A percentile compares a stretch with the other conserved stretches of the same genome.
phyloP scores from a whole-genome alignment of 768 basidiomycete species.

The Clathrus columnatus region DNA sequence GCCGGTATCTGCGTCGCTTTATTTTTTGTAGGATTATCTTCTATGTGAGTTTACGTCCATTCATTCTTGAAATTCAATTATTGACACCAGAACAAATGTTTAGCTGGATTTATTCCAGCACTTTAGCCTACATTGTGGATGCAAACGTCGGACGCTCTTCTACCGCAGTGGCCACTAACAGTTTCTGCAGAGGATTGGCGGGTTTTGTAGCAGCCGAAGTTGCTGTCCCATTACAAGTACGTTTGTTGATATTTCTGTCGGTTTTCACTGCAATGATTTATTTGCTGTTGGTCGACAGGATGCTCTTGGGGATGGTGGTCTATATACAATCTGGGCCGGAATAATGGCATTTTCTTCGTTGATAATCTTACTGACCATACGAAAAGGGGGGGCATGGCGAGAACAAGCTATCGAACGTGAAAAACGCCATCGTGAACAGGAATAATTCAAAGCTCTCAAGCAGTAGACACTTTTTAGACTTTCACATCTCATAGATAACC shows the following conservation, averaged over 20 bases:
- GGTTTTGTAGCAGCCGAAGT: constrained; percentile 67
- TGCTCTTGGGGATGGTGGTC: constrained; percentile 68
- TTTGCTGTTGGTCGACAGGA: constrained; percentile 31
- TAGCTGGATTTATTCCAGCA: constrained; percentile 56
- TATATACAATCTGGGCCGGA: constrained; percentile 61
- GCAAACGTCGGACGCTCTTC: constrained; percentile 76
- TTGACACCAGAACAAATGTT: background rate
- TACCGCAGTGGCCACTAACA: constrained; percentile 68
- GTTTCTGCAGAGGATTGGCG: constrained; percentile 58
- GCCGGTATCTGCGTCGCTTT: constrained; percentile 63
- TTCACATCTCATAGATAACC: background rate
- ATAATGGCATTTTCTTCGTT: constrained; percentile 44
- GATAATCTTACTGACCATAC: constrained; percentile 50
- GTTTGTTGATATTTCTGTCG: constrained; percentile 15
- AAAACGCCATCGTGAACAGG: constrained; percentile 10
- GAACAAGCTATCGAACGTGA: constrained; percentile 39
- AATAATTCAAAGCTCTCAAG: background rate
- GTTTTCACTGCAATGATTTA: background rate
- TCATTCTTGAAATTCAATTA: background rate
- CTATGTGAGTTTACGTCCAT: constrained; percentile 42
- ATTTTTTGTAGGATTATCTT: constrained; percentile 64
- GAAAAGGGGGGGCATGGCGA: constrained; percentile 56
- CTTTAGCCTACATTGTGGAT: constrained; percentile 80
- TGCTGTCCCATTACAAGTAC: constrained; percentile 62
- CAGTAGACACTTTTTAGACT: too few relatives aligned